A percentile compares a stretch with the other conserved stretches of the same genome.
phyloP scores from a whole-genome alignment of 768 basidiomycete species.

The Thelephora ganbajun region DNA sequence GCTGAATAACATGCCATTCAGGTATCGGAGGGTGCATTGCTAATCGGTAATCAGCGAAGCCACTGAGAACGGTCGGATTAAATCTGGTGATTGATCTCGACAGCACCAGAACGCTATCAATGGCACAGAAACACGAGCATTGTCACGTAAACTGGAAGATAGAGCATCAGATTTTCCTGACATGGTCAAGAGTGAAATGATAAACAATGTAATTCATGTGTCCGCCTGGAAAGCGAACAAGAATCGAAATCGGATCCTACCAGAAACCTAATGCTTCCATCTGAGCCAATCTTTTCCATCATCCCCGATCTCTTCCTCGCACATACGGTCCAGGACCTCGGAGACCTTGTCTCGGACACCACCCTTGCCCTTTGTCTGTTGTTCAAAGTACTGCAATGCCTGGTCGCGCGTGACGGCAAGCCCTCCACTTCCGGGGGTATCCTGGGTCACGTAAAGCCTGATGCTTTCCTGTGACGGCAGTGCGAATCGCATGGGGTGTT shows the following conservation, averaged over 20 bases:
- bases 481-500: slow-evolving; percentile 25
- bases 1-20: too few relatives aligned
- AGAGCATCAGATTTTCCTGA: too few relatives aligned
- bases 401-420: slow-evolving; percentile 51
- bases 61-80: too few relatives aligned
- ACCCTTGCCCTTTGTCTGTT: slow-evolving; percentile 31
- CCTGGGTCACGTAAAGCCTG: slow-evolving; percentile 39
- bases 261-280: slow-evolving; percentile 33
- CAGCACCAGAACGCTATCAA: too few relatives aligned
- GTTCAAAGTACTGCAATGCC: slow-evolving; percentile 40
- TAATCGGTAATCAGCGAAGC: too few relatives aligned
- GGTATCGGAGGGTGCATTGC: too few relatives aligned
- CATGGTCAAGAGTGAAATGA: too few relatives aligned
- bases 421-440: slow-evolving; percentile 49
- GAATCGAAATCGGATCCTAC: background rate
- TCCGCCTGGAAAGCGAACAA: too few relatives aligned
- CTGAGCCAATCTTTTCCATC: slow-evolving; percentile 43
- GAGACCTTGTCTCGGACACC: slow-evolving; percentile 66
- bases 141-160: too few relatives aligned
- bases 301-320: slow-evolving; percentile 42
- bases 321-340: slow-evolving; percentile 62
- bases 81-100: too few relatives aligned
- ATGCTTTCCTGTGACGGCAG: slow-evolving; percentile 76
- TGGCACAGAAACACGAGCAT: too few relatives aligned
- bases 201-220: too few relatives aligned